phyloP scores from a whole-genome alignment of 1,284 basidiomycete genomes.

The Ganoderma lingzhi region DNA sequence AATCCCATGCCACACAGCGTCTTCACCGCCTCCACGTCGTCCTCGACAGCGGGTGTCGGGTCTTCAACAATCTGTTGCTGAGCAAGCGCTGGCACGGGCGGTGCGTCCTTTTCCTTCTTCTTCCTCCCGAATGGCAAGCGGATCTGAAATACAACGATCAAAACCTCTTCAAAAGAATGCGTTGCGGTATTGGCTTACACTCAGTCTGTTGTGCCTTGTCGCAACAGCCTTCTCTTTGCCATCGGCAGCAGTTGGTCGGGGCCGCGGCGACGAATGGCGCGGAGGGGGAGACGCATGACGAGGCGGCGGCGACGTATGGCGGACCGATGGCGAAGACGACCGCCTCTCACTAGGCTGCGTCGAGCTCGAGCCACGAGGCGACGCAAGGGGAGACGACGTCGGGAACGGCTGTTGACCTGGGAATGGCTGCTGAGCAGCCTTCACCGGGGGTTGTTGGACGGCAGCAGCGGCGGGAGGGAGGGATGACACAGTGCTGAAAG shows the following conservation, averaged over 20 bases:
- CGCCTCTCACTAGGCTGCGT: slow-evolving; percentile 39
- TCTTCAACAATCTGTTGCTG: slow-evolving; percentile 59
- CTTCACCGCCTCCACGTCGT: slow-evolving; percentile 82
- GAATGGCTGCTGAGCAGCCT: slow-evolving; percentile 4
- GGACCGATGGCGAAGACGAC: slow-evolving; percentile 34
- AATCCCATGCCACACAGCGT: slow-evolving; percentile 86
- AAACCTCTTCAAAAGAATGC: not conserved
- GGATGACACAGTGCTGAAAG: slow-evolving; percentile 37
- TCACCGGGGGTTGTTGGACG: slow-evolving; percentile 42
- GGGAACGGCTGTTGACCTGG: slow-evolving; percentile 19
- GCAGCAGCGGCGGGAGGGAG: slow-evolving; percentile 39
- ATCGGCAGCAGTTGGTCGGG: slow-evolving; percentile 64
- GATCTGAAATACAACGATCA: slow-evolving; percentile 53
- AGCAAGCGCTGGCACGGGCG: slow-evolving; percentile 49
- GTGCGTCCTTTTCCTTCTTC: slow-evolving; percentile 67
- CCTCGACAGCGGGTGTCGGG: slow-evolving; percentile 65
- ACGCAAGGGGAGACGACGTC: slow-evolving; percentile 45
- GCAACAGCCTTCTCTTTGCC: slow-evolving; percentile 62
- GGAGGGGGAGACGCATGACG: slow-evolving; percentile 60
- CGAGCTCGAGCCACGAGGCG: slow-evolving; percentile 43
- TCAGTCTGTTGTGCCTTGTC: slow-evolving; percentile 72
- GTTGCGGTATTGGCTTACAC: slow-evolving; percentile 56
- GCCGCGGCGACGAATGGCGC: slow-evolving; percentile 62
- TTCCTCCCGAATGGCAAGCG: slow-evolving; percentile 81
- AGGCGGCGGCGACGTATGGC: slow-evolving; percentile 52